Base-by-base conservation (phyloP, 176 grass and related monocot genomes). In the Oryza australiensis region DNA sequence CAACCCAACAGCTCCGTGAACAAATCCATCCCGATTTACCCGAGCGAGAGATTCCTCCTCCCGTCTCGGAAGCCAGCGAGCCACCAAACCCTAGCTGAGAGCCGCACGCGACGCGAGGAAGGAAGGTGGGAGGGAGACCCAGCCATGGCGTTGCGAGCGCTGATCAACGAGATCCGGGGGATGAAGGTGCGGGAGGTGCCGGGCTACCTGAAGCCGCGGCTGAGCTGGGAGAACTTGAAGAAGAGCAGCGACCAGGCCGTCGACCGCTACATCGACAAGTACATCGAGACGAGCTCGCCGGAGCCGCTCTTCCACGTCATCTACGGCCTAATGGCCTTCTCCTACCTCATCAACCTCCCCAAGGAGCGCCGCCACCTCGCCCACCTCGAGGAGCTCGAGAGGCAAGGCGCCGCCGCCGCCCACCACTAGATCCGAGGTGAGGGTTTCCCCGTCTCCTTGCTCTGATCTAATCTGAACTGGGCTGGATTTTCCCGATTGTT, bases 181-280 rank as follows among this genome's bases (percentile, higher is more conserved):
- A 68, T 93, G 90, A 98, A 91, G 95, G 88, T 94, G 76, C 83
- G 92, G 14, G 92, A 94, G 15, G 69, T 94, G 7, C 95, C 92
- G 4, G 72, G 33, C 0, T 81, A 91, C 84, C 74, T 94, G 51
- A 98, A 94, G 84, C 95, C 92, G 37, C 74, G 84, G 22, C 64
- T 98, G 26, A 87, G 82, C 35, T 93, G 90, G 95, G 90, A 82
- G 12, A 89, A 93, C 86, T 37, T 83, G 22, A 98, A 98, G 90
- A 98, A 91, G 76, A 80, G 53, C 86, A 26, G 87, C 15, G 87
- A 98, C 86, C 32, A 94, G 86, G 88, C 92, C 45, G 82, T 93
- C 40, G 95, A 94, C 72, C 84, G 90, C 88, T 98, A 94, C 92
- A 93, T 94, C 88, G 90, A 98, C 30, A 98, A 98, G 88, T 98